Evolutionary conservation across 2,329 filamentous ascomycete genomes (phyloP), one percentile per base, ranked within the genome.

Genomic region (Alternaria infectoria): DNA sequence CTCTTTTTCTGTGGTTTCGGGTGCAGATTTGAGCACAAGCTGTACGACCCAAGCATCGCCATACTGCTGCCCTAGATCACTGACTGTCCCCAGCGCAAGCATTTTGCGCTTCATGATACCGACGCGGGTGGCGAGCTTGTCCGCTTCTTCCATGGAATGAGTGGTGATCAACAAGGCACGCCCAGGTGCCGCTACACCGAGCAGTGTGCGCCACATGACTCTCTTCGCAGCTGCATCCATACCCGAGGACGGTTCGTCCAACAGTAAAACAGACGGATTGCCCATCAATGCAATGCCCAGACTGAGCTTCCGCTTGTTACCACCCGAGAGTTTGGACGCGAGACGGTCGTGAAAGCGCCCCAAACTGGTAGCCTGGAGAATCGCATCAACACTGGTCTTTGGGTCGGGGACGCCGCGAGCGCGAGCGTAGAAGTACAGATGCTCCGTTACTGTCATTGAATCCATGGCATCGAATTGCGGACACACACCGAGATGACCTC

Each of bases 131-230:
- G 94, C 94, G 3, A 98, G 85, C 1, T 93, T 93, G 74, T 97
- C 93, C 0, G 94, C 95, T 81, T 97, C 95, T 78, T 97, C 94
- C 93, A 97, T 97, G 52, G 89, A 92, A 79, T 98, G 95, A 0
- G 95, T 97, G 0, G 95, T 97, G 17, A 98, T 86, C 2, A 98
- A 84, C 15, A 97, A 88, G 0, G 90, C 92, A n/a, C 94, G 87
- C 0, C 93, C 93, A 0, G 89, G 76, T 9, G 74, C 87, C 0
- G 91, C 89, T 4, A 94, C 89, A 2, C 89, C 86, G 4, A 88
- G 87, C 1, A 97, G 84, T 0, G 93, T 97, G 60, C 88, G 88
- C 95, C 95, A 97, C 92, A 98, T 97, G 68, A 96, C 87, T 45
- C 95, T 88, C 79, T 97, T 97, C 0, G 93, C 91, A 0, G 93